A percentile compares a stretch with the other conserved stretches of the same genome.
Conservation (phyloP, 2,329 filamentous ascomycete genomes). For the Calycina herbarum region DNA sequence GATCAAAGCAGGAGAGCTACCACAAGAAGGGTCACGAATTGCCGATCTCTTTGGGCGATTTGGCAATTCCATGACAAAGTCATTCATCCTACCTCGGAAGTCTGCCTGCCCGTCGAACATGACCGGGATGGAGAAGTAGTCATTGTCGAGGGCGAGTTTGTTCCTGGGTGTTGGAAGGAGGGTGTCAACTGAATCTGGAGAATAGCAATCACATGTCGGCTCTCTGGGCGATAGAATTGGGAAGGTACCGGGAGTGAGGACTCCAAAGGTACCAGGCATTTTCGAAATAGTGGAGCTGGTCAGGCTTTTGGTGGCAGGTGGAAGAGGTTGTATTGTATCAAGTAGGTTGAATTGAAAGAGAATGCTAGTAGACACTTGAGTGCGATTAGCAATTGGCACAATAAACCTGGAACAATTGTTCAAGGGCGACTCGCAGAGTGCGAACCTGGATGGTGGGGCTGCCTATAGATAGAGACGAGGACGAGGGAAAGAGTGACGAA, state of each 20-base stretch:
- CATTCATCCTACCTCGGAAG: not conserved
- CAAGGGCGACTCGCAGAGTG: not conserved
- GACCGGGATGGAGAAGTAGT: conserved; percentile 11
- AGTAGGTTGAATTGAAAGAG: not conserved
- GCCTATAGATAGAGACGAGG: not conserved
- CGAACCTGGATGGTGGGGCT: not conserved
- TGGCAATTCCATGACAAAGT: conserved; percentile 7
- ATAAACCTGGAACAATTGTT: not conserved
- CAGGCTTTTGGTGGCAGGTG: not conserved
- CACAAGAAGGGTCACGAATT: not conserved
- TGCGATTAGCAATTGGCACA: not conserved
- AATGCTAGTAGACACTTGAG: not conserved
- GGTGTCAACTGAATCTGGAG: conserved; percentile 4
- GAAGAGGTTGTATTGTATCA: not conserved
- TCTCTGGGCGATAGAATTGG: not conserved
- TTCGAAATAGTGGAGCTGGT: not conserved
- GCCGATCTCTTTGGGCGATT: not conserved
- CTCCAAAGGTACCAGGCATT: not conserved
- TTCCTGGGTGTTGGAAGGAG: not conserved
- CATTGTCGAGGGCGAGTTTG: not conserved
- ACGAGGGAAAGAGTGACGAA: not conserved
- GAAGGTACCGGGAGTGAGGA: not conserved
- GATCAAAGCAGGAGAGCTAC: not conserved
- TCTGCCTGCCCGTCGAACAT: conserved; percentile 1
- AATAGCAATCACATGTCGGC: not conserved